Conservation (phyloP, 2,329 filamentous ascomycete species). For the Penicillium expansum region DNA sequence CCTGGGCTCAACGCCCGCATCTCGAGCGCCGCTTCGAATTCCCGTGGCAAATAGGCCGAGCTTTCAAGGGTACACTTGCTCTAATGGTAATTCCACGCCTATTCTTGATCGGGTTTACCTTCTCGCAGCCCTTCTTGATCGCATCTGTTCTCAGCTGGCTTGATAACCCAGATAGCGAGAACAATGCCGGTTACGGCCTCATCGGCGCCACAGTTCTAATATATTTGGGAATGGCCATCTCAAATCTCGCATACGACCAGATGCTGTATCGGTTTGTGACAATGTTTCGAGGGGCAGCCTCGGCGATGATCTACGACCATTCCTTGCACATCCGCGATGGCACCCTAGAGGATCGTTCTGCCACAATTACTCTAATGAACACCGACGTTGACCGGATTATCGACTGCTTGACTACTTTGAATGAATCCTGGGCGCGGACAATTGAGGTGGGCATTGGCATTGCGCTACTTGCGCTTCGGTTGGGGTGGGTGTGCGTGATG, state of each 20-base stretch:
- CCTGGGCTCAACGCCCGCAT: background rate
- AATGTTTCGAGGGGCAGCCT: background rate
- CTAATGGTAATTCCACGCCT: background rate
- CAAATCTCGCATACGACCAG: background rate
- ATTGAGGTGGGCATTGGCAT: background rate
- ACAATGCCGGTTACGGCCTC: background rate
- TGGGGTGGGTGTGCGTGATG: background rate
- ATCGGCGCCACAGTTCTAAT: background rate
- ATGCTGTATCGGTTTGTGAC: background rate
- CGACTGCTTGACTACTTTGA: background rate
- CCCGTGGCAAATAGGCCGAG: background rate
- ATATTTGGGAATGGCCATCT: background rate
- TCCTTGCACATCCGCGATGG: background rate
- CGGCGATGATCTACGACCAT: background rate
- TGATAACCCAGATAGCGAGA: background rate
- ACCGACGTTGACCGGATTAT: background rate
- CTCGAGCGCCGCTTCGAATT: background rate
- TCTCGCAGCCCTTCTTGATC: background rate
- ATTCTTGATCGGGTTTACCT: background rate
- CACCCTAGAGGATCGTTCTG: background rate
- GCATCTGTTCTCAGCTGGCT: background rate
- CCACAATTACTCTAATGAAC: background rate
- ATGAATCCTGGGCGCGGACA: background rate
- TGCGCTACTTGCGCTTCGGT: background rate
- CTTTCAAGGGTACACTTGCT: background rate